Base-by-base conservation (phyloP, 345 rosid species). In the Aquilaria sinensis region DNA sequence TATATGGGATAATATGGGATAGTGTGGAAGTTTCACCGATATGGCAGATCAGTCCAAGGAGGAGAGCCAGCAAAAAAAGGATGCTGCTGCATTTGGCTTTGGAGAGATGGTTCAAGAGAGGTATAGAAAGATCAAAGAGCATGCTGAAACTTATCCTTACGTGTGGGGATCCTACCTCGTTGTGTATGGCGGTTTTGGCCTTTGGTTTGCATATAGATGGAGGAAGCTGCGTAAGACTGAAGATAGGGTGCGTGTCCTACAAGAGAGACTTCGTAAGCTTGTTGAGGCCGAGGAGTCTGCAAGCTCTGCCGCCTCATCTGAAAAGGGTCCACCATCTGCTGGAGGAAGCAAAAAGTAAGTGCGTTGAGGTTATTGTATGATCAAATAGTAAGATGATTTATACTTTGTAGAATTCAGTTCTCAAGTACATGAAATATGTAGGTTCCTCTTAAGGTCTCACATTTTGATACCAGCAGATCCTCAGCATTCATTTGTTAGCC, bases 121-220 rank as follows among this genome's bases (percentile, higher is more conserved):
- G 33, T 92, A 84, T 78, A 66, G 64, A 65, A 79, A 85, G 69
- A 76, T 83, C 57, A 89, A 74, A 69, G 95, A 89, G 75, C 75
- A 92, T 47, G 92, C 95, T 0, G 88, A 87, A 78, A 80, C 90
- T 52, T 92, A 82, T 64, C 97, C 96, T 3, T 93, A 82, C 31
- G 97, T 90, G 30, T 93, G 98, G 98, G 97, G 80, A 57, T 93
- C 98, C 0, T 93, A 90, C 56, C 80, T 78, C 2, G 74, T 86
- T 58, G 97, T 90, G 33, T 93, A 93, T 34, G 99, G 99, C 7
- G 90, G 90, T 58, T 81, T 90, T 16, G 81, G 66, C 58, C 83
- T 88, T 41, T 93, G 94, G 94, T 64, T 74, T 7, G 54, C 83
- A 12, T 90, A 90, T 65, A 74, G 99, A 64, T 88, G 88, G 90